phyloP scores from a whole-genome alignment of 257 asterid species.

The Solanum chilense region DNA sequence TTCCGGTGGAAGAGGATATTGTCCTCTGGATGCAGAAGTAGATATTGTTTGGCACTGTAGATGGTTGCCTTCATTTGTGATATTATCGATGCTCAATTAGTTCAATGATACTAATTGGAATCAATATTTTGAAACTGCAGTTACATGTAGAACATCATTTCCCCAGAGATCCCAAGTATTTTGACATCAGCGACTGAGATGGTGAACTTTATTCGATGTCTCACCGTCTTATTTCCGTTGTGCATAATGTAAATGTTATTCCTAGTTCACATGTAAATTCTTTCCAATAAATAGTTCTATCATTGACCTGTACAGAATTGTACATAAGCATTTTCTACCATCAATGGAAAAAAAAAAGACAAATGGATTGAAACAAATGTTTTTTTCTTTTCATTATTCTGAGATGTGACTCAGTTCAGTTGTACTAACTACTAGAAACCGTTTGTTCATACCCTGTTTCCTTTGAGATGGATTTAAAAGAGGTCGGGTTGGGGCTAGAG shows the following conservation, averaged over 20 bases:
- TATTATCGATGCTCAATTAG: not conserved
- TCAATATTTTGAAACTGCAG: slow-evolving; percentile 40
- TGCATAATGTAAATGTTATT: slow-evolving; percentile 25
- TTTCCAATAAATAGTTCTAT: slow-evolving; percentile 11
- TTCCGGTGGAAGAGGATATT: not conserved
- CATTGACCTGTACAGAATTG: slow-evolving; percentile 1
- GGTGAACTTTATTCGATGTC: slow-evolving; percentile 5
- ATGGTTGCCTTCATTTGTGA: not conserved
- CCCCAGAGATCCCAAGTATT: slow-evolving; percentile 81
- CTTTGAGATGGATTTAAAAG: not conserved
- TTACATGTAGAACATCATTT: slow-evolving; percentile 70
- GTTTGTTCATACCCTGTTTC: not conserved
- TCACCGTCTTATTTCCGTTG: slow-evolving; percentile 10
- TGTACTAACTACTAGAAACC: not conserved
- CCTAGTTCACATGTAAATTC: slow-evolving; percentile 31
- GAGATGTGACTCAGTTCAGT: not conserved
- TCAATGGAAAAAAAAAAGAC: not conserved
- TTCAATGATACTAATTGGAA: not conserved
- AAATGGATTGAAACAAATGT: not conserved
- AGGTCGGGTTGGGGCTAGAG: too few species aligned
- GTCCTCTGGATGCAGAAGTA: not conserved
- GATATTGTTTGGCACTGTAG: not conserved
- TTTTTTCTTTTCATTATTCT: not conserved
- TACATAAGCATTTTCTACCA: not conserved
- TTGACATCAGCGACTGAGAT: slow-evolving; percentile 40